Evolutionary conservation across 805 yeast species (phyloP).

Genomic region (Yamadazyma laniorum): DNA sequence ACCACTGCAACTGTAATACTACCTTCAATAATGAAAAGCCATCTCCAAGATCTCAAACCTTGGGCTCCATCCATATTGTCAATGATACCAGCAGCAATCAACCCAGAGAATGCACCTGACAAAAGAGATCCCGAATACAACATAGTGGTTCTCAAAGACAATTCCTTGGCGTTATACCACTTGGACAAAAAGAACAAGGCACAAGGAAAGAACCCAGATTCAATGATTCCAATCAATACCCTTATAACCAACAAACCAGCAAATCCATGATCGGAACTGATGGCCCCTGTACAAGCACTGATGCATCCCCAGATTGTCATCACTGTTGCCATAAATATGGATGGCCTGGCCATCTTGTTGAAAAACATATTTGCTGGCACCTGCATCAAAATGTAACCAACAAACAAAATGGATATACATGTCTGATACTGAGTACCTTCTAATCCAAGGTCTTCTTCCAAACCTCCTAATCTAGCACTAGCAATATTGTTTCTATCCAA

Average conservation of each 20-base stretch:
- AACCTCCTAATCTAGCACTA: slow-evolving; percentile 51
- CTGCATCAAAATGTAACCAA: slow-evolving; percentile 41
- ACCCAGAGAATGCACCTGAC: slow-evolving; percentile 55
- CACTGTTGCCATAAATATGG: slow-evolving; percentile 46
- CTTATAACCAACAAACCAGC: slow-evolving; percentile 47
- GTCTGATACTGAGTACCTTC: slow-evolving; percentile 47
- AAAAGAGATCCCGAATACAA: slow-evolving; percentile 50
- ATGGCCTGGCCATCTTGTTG: slow-evolving; percentile 48
- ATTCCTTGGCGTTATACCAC: slow-evolving; percentile 53
- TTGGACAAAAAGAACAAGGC: slow-evolving; percentile 50
- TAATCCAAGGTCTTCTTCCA: slow-evolving; percentile 43
- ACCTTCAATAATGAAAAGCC: slow-evolving; percentile 58
- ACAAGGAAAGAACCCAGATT: slow-evolving; percentile 48
- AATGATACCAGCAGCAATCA: slow-evolving; percentile 54
- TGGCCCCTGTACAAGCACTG: slow-evolving; percentile 49
- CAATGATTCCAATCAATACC: slow-evolving; percentile 46
- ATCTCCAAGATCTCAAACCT: slow-evolving; percentile 52
- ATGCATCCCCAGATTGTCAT: slow-evolving; percentile 54
- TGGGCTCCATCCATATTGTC: slow-evolving; percentile 37
- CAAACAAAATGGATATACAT: slow-evolving; percentile 50
- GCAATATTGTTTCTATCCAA: slow-evolving; percentile 55
- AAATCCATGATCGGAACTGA: slow-evolving; percentile 28
- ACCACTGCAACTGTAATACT: slow-evolving; percentile 47
- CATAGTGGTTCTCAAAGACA: slow-evolving; percentile 50
- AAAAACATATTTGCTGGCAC: slow-evolving; percentile 49